Conservation (phyloP, 2,329 filamentous ascomycete genomes). For the Diaporthe caulivora region DNA sequence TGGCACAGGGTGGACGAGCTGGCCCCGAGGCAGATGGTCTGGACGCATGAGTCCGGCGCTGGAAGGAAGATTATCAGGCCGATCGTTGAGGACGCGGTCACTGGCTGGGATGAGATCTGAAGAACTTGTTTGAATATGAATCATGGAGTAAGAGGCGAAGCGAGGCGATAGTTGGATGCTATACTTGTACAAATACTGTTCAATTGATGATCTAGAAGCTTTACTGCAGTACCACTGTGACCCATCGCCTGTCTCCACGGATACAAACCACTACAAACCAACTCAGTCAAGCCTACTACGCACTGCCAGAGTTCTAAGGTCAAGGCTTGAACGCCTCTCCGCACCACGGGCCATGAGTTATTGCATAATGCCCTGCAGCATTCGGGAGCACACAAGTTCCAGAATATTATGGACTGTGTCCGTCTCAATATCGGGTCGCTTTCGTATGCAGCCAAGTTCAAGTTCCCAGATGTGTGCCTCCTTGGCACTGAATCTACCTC, state of each 20-base stretch:
- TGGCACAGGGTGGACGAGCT: conserved; percentile 58
- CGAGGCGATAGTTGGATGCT: neutral
- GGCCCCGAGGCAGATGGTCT: conserved; percentile 58
- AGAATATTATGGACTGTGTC: no score
- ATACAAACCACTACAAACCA: neutral
- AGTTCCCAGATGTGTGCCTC: neutral
- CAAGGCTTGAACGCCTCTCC: neutral
- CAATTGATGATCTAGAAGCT: neutral
- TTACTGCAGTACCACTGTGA: neutral
- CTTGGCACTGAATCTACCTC: neutral
- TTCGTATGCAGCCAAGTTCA: neutral
- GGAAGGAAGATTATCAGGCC: conserved; percentile 59
- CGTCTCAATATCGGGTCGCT: neutral
- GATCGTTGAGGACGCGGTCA: conserved; percentile 58
- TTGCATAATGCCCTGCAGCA: no score
- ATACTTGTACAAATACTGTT: neutral
- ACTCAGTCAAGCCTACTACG: neutral
- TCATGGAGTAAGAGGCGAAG: neutral
- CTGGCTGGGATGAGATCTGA: conserved; percentile 36
- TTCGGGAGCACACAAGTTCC: no score
- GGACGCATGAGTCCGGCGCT: conserved; percentile 53
- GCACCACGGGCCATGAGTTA: no score
- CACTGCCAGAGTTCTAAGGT: neutral
- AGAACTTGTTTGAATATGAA: neutral
- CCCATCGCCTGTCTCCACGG: neutral